Base-by-base conservation (phyloP, 140 eudicot species). In the Erigeron philadelphicus region DNA sequence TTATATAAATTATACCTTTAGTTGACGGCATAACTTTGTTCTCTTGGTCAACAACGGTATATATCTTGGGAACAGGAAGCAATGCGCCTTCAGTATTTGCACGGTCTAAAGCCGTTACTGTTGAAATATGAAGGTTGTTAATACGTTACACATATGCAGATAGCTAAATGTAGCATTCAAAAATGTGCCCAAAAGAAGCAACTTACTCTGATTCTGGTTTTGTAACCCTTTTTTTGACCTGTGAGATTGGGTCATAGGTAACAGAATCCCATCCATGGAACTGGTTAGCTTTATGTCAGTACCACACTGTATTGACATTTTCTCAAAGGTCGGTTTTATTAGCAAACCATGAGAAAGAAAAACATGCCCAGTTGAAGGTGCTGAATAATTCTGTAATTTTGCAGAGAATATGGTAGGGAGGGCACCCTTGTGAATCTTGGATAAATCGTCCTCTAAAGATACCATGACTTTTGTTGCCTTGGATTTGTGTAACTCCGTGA, bases 51-150 rank as follows among this genome's bases (percentile, higher is more conserved):
- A 31, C 71, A 68, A 70, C 66, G 78, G 79, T 78, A 70, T 71
- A 68, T 10, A 80, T 76, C 67, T 49, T 83, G 8, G 90, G 78
- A 48, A 80, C 71, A 0, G 95, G 96, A 79, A 86, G 84, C 56
- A 80, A 56, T 3, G 96, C 96, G 47, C 81, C 90, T 86, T 89
- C 96, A 4, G 96, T 85, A 81, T 83, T 89, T 57, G 96, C 83
- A 55, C 98, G 92, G 76, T 93, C 94, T 61, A 93, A 81, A 47
- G 98, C 95, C 11, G 96, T 93, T 72, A 90, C 96, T 93, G 98
- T 80, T 69, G 41, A 66, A 5, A 75, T 23, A 11, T 21, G n/a
- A 49, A 73, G 12, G 31, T 40, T 19, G 66, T 78, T 56, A 78
- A 63, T 19, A 19, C 48, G 48, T 64, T 47, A 46, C 35, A 41